A percentile compares a stretch with the other conserved stretches of the same genome.
These are phyloP conservation scores for Rhizopogon vesiculosus DNA, from an alignment of 768 basidiomycete species.

Conservation along the genomic window DNA sequence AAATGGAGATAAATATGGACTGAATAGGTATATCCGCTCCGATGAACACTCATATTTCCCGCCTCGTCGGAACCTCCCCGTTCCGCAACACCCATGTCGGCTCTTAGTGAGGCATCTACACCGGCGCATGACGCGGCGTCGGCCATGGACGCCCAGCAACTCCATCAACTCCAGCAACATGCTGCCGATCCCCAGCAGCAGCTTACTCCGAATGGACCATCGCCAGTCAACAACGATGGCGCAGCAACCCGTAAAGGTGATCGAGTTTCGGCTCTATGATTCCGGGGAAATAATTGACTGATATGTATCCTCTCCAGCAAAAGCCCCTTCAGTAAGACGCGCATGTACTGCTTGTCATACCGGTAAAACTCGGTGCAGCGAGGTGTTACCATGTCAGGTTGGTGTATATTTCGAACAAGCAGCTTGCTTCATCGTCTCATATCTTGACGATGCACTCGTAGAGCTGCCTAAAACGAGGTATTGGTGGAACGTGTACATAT, in stretches of 20 bases:
- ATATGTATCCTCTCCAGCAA: conserved; percentile 40
- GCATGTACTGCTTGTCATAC: conserved; percentile 80
- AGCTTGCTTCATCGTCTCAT: background rate
- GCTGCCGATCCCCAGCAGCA: conserved; percentile 32
- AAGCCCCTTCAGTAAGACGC: conserved; percentile 76
- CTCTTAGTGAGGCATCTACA: conserved; percentile 65
- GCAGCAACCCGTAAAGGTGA: conserved; percentile 53
- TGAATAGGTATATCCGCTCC: conserved; percentile 22
- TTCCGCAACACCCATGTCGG: conserved; percentile 64
- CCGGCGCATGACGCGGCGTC: conserved; percentile 61
- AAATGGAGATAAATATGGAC: conserved; percentile 16
- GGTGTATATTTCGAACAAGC: conserved; percentile 7
- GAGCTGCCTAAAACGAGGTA: conserved; percentile 81
- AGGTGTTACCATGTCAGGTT: conserved; percentile 80
- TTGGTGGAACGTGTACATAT: conserved; percentile 66
- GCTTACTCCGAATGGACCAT: conserved; percentile 23
- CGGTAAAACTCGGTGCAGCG: conserved; percentile 81
- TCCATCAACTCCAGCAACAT: conserved; percentile 37
- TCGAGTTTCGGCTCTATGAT: conserved; percentile 22
- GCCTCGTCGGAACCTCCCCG: conserved; percentile 25
- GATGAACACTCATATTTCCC: conserved; percentile 23
- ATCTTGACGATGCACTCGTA: conserved; percentile 21
- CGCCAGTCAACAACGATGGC: conserved; percentile 25
- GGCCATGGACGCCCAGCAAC: conserved; percentile 55
- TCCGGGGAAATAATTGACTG: conserved; percentile 3